Evolutionary conservation across 495 filamentous ascomycete species (phyloP).

Genomic region (Lasiosphaeria ovina): DNA sequence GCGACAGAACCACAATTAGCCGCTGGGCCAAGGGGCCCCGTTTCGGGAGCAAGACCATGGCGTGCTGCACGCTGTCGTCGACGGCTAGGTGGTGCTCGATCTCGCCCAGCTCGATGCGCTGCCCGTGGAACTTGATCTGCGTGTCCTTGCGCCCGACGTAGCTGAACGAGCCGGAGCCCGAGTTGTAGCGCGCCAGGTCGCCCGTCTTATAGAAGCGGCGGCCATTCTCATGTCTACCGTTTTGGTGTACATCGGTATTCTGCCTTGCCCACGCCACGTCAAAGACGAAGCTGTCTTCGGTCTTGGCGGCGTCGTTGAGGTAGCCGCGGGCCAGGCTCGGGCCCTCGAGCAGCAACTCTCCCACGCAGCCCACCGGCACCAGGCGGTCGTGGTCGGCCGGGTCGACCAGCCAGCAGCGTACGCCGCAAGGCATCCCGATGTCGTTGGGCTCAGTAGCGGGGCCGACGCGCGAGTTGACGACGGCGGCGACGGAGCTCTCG

Average conservation of each 20-base stretch:
- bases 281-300: conserved; percentile 47
- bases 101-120: conserved; percentile 45
- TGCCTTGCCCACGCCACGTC: not conserved
- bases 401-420: conserved; percentile 55
- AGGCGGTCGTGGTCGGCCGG: conserved; percentile 53
- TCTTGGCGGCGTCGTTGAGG: conserved; percentile 65
- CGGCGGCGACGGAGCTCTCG: conserved; percentile 27
- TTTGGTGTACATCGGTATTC: not conserved
- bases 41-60: conserved; percentile 48
- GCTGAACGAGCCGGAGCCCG: conserved; percentile 46
- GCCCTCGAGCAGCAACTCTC: conserved; percentile 78
- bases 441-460: conserved; percentile 17
- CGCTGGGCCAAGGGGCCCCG: conserved; percentile 38
- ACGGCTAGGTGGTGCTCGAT: conserved; percentile 50
- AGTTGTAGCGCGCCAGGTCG: conserved; percentile 55
- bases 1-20: conserved; percentile 35
- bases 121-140: conserved; percentile 42
- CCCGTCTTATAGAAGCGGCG: conserved; percentile 57
- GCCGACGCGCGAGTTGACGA: conserved; percentile 21
- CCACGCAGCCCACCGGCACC: conserved; percentile 65
- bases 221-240: not conserved
- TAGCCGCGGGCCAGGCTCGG: conserved; percentile 55
- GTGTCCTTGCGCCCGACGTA: conserved; percentile 44
- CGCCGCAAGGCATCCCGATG: conserved; percentile 22
- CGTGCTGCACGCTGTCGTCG: conserved; percentile 30